Evolutionary conservation across 148 eudicot genomes (phyloP).

Genomic region (Oxyria digyna): DNA sequence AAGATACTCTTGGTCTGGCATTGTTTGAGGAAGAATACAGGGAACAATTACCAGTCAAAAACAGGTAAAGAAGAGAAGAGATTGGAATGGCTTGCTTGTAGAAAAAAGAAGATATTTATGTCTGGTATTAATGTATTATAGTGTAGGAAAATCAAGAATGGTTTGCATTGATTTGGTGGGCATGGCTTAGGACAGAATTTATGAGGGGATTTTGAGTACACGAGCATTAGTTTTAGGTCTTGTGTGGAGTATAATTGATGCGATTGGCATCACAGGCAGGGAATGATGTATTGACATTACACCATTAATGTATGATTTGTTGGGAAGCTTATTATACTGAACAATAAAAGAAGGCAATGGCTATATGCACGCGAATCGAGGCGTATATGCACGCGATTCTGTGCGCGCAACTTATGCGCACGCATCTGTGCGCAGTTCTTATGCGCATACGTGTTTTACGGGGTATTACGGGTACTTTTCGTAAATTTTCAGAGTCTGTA

Average conservation of each 20-base stretch:
- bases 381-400: no score
- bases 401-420: no score
- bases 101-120: neutral
- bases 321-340: no score
- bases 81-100: neutral
- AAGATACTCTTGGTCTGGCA: neutral
- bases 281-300: neutral
- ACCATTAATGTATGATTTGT: neutral
- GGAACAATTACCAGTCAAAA: no score
- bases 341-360: no score
- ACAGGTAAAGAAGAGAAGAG: no score
- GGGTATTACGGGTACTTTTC: no score
- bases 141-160: neutral
- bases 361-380: no score
- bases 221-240: neutral
- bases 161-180: neutral
- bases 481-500: no score
- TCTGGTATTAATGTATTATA: neutral
- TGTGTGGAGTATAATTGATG: slow-evolving; percentile 8
- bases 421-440: no score
- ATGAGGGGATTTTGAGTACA: no score
- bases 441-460: no score
- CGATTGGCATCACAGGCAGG: neutral
- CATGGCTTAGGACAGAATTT: neutral
- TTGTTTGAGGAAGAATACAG: neutral